Evolutionary conservation across 2,329 filamentous ascomycete species (phyloP).

Genomic region (Orbilia quercus): DNA sequence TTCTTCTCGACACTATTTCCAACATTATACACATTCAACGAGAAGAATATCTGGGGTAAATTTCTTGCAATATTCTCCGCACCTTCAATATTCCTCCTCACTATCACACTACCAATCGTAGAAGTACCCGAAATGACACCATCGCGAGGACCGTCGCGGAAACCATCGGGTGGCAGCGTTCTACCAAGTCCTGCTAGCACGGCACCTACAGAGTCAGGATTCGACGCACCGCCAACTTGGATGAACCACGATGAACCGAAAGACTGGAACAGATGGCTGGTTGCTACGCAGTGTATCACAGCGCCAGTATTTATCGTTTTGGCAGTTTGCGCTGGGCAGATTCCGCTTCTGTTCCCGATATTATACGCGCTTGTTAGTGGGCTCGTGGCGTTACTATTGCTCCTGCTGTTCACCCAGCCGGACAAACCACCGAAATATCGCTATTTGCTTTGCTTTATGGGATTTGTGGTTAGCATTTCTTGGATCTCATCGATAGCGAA

Average conservation of each 20-base stretch:
- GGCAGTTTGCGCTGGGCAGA: slow-evolving; percentile 74
- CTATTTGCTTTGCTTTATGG: slow-evolving; percentile 83
- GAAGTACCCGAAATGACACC: slow-evolving; percentile 69
- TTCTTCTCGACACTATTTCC: slow-evolving; percentile 83
- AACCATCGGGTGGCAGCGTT: slow-evolving; percentile 60
- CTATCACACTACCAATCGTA: slow-evolving; percentile 89
- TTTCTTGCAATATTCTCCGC: slow-evolving; percentile 82
- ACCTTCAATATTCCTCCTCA: slow-evolving; percentile 89
- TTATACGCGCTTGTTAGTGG: slow-evolving; percentile 77
- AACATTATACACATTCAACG: slow-evolving; percentile 81
- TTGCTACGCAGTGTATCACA: slow-evolving; percentile 84
- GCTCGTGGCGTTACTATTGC: slow-evolving; percentile 72
- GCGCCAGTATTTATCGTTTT: slow-evolving; percentile 84
- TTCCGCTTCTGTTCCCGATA: slow-evolving; percentile 70
- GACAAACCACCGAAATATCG: slow-evolving; percentile 77
- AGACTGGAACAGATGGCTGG: slow-evolving; percentile 91
- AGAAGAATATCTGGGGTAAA: slow-evolving; percentile 87
- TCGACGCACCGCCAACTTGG: slow-evolving; percentile 65
- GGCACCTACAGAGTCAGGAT: slow-evolving; percentile 66
- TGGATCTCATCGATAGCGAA: slow-evolving; percentile 98
- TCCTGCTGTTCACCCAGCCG: slow-evolving; percentile 77
- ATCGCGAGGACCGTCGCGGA: slow-evolving; percentile 26
- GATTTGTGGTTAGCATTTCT: slow-evolving; percentile 88
- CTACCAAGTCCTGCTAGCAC: slow-evolving; percentile 64
- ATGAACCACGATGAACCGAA: slow-evolving; percentile 64